A percentile compares a stretch with the other conserved stretches of the same genome.
These are phyloP conservation scores for Solanum ahanhuiri DNA, from an alignment of 257 asterid species.

Conservation along the genomic window DNA sequence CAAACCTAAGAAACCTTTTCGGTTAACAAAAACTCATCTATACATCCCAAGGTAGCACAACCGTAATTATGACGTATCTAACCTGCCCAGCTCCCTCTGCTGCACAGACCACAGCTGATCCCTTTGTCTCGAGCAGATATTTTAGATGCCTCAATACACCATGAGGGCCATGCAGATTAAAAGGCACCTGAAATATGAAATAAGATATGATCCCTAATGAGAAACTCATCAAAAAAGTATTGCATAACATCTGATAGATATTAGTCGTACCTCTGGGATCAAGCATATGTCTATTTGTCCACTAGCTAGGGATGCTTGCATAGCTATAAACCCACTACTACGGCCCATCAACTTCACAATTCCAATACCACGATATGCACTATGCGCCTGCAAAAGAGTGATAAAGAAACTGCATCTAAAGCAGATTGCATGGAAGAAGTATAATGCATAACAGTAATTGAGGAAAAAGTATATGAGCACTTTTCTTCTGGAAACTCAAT, in stretches of 20 bases:
- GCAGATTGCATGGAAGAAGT: not conserved
- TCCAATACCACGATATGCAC: conserved; percentile 95
- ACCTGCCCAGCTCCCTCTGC: conserved; percentile 99
- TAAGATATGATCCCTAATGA: conserved; percentile 2
- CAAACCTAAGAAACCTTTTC: not conserved
- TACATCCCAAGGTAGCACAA: not conserved
- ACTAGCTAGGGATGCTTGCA: conserved; percentile 99
- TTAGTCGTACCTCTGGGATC: conserved; percentile 73
- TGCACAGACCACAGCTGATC: conserved; percentile 91
- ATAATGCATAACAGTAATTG: not conserved
- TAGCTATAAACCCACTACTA: conserved; percentile 88
- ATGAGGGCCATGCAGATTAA: conserved; percentile 85
- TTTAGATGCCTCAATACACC: conserved; percentile 76
- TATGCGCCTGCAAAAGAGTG: conserved; percentile 64
- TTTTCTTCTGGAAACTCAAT: not conserved
- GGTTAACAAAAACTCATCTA: not conserved
- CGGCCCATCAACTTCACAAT: conserved; percentile 97
- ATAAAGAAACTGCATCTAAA: not conserved
- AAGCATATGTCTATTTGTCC: conserved; percentile 94
- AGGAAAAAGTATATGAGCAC: not conserved
- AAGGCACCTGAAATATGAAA: conserved; percentile 46
- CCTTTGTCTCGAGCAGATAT: conserved; percentile 77
- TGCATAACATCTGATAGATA: not conserved
- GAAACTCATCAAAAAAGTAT: not conserved
- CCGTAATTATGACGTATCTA: conserved; percentile 7